Base-by-base conservation (phyloP, 1,139 yeast genomes). In the Candida dubliniensis region DNA sequence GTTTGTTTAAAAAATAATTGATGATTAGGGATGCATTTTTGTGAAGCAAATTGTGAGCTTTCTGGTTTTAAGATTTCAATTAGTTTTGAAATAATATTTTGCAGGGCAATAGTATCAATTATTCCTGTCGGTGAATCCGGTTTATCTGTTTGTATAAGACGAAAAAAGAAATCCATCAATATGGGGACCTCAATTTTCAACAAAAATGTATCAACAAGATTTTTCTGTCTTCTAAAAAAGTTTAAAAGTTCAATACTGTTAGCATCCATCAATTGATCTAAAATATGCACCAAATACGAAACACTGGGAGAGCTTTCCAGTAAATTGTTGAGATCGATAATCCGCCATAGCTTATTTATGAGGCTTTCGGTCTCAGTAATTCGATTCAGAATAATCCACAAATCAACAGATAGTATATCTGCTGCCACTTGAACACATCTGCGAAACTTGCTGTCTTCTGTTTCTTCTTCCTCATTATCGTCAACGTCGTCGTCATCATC, bases 1-100 rank as follows among this genome's bases (percentile, higher is more conserved):
- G 95, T 84, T 63, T 93, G 98, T 42, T 81, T 81, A 47, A 93
- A 81, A 31, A 85, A 74, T 34, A 63, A 52, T 41, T 56, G 57
- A 36, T 63, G 65, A 43, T 68, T 63, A 1, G 76, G 68, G 31
- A 70, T 64, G 23, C 52, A 52, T 4, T 47, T 43, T 11, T 49
- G 50, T 2, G 45, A 46, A 10, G 44, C 54, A 51, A 69, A 70
- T 44, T 67, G 74, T 1, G 68, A 57, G 6, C 67, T 63, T 36
- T 72, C 69, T 0, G 83, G 79, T 44, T 70, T 71, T 48, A 82
- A 62, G 14, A 79, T 67, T 14, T 76, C 73, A 13, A 82, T 61
- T 36, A 82, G 60, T 55, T 78, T 81, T 11, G 78, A 70, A 35
- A 82, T 73, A 42, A 82, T 63, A 29, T 66, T 55, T 50, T 82